Evolutionary conservation across 148 eudicot genomes (phyloP), one percentile per base, ranked within the genome.

Genomic region (Polygonum maritimum): DNA sequence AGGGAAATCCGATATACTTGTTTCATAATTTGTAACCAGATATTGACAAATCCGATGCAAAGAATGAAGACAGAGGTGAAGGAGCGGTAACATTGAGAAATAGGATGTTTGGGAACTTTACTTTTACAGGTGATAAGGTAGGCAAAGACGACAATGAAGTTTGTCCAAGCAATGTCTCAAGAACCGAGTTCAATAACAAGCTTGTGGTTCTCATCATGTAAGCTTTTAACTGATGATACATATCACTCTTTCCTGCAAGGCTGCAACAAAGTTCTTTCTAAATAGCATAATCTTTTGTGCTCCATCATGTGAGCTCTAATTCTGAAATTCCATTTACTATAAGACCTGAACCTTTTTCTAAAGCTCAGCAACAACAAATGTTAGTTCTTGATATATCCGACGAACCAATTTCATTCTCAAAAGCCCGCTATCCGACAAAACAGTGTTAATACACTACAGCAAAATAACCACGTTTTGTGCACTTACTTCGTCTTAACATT

Each of bases 251-350:
- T 93, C 77, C 89, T 80, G 71, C 86, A 83, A 82, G 82, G 83
- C 89, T 80, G 71, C 86, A 83, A 82, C 83, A 84, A 49, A 91
- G 82, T 78, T 91, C 94, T 81, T 87, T 90, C 86, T 91, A 92
- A 81, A 93, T 91, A 69, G 89, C 86, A 76, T 87, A 22, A 86
- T 78, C 81, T 87, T 91, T 76, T 79, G 69, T 35, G 87, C 82
- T 76, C 86, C 87, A 22, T 78, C 85, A 78, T 73, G 55, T 77
- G 92, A 84, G 73, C 70, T 79, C 74, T 78, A 80, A 76, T 90
- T 92, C 57, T 81, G 85, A 67, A 78, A 55, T 83, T 92, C 97
- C 44, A 81, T 75, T 44, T 83, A 90, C 74, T 84, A 86, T 80
- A 86, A 71, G 79, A 78, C 83, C 35, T 81, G 89, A 51, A 83